Percentiles rank a stretch among this genome's conserved stretches.
Conservation (phyloP, 805 yeast species). For the Metschnikowia matae region DNA sequence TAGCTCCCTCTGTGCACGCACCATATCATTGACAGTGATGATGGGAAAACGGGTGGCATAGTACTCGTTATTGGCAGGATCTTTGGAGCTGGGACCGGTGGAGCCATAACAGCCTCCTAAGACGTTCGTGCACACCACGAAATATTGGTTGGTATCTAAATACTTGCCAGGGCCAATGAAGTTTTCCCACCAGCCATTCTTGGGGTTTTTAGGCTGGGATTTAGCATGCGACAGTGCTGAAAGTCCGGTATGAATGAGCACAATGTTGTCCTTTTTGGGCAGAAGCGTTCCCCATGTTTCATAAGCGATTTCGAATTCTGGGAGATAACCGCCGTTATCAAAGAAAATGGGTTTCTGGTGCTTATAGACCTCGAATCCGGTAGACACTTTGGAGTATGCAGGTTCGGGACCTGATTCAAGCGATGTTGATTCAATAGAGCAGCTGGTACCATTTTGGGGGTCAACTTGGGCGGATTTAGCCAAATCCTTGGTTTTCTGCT, state of each 20-base stretch:
- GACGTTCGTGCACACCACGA: slow-evolving; percentile 85
- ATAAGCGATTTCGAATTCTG: slow-evolving; percentile 78
- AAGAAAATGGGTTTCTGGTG: slow-evolving; percentile 58
- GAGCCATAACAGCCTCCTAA: slow-evolving; percentile 94
- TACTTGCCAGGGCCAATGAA: slow-evolving; percentile 83
- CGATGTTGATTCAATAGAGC: slow-evolving; percentile 19
- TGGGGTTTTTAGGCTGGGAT: slow-evolving; percentile 64
- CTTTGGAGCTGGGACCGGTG: slow-evolving; percentile 83
- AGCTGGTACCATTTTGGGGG: not conserved
- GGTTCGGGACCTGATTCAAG: slow-evolving; percentile 82
- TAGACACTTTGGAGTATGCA: slow-evolving; percentile 61
- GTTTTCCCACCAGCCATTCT: slow-evolving; percentile 94
- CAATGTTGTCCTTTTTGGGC: slow-evolving; percentile 59
- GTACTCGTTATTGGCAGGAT: slow-evolving; percentile 60
- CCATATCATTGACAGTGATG: slow-evolving; percentile 83
- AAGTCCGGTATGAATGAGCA: slow-evolving; percentile 83
- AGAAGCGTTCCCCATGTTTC: slow-evolving; percentile 88
- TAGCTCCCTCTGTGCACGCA: slow-evolving; percentile 76
- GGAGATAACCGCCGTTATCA: slow-evolving; percentile 78
- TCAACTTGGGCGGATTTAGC: slow-evolving; percentile 20
- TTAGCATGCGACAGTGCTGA: slow-evolving; percentile 94
- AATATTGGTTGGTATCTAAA: slow-evolving; percentile 76
- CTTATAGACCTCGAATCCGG: slow-evolving; percentile 60
- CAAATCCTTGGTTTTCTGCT: slow-evolving; percentile 45
- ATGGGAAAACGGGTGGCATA: slow-evolving; percentile 90